Evolutionary conservation across 306 rosid genomes (phyloP).

Genomic region (Quercus aquifolioides): DNA sequence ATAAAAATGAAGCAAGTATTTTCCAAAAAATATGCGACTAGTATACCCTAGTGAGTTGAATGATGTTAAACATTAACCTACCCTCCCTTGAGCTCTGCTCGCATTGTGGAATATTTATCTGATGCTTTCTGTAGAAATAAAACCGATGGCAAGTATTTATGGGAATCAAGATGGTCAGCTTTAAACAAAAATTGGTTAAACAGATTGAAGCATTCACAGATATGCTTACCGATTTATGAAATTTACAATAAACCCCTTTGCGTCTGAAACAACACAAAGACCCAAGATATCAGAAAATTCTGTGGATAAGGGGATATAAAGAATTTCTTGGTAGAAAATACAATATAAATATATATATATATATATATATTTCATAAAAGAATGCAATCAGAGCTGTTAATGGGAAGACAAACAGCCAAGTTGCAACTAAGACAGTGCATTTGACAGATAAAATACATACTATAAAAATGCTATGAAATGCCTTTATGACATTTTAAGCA

Average conservation of each 20-base stretch:
- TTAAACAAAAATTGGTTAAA: conserved; percentile 6
- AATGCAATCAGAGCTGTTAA: not conserved
- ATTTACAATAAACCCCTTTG: conserved; percentile 69
- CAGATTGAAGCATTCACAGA: conserved; percentile 7
- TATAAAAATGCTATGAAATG: not conserved
- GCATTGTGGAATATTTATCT: conserved; percentile 59
- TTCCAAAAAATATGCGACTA: not conserved
- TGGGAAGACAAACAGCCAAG: not conserved
- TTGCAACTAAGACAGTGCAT: not conserved
- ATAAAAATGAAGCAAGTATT: conserved; percentile 10
- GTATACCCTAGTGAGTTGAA: not conserved
- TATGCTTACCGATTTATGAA: conserved; percentile 72
- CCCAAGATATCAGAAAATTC: conserved; percentile 9
- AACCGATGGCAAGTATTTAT: conserved; percentile 1
- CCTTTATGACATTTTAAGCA: not conserved
- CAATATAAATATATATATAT: not conserved
- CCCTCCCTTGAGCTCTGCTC: conserved; percentile 97
- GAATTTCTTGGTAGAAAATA: conserved; percentile 13
- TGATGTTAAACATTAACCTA: conserved; percentile 27
- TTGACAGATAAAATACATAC: not conserved
- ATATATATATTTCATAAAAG: not conserved
- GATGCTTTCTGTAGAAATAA: conserved; percentile 59
- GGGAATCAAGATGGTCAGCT: not conserved
- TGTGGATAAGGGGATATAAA: not conserved
- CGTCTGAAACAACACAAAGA: conserved; percentile 59